Base-by-base conservation (phyloP, 2,329 filamentous ascomycete genomes). In the Phialophora expanda region DNA sequence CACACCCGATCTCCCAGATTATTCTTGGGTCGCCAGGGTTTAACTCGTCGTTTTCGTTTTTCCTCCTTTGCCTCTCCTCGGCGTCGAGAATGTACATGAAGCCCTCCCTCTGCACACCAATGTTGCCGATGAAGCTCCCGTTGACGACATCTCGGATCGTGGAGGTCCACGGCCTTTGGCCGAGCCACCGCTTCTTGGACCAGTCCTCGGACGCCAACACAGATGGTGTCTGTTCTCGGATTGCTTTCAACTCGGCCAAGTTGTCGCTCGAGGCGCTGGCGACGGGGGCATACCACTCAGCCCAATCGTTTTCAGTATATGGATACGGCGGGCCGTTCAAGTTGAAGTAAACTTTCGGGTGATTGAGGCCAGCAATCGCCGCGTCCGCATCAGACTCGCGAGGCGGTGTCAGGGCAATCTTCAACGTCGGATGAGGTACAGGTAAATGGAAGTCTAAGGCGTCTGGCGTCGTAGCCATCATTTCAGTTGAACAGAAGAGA, bases 261-360 rank as follows among this genome's bases (percentile, higher is more conserved):
- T 38, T 34, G 12, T 55, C 66, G 44, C 38, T 72, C 69, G 34
- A 75, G 74, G 48, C 69, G 67, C 20, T 56, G 54, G 34, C 74
- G 24, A 57, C 20, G 11, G 26, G 30, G n/a, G 12, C 9, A 50
- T 56, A 64, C 62, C 66, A 68, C 14, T 32, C 28, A 1, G 34
- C 28, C 58, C 63, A 53, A 17, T 69, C 73, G 11, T 55, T 54
- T 6, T 66, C 59, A 2, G 69, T 75, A 58, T 74, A 76, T 0
- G 75, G 75, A 58, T 71, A 73, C 0, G 75, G 75, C 5, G 73
- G 69, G 1, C 61, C 53, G 22, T 68, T 64, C 28, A 77, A 72
- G 34, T 61, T 70, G n/a, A 57, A 48, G 44, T 73, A 73, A 0
- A 76, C 67, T 0, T 24, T 41, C 4, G 71, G 69, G 26, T 76